A percentile compares a stretch with the other conserved stretches of the same genome.
Evolutionary conservation across 1,139 yeast genomes (phyloP).

Genomic region (Taphrina sp.): DNA sequence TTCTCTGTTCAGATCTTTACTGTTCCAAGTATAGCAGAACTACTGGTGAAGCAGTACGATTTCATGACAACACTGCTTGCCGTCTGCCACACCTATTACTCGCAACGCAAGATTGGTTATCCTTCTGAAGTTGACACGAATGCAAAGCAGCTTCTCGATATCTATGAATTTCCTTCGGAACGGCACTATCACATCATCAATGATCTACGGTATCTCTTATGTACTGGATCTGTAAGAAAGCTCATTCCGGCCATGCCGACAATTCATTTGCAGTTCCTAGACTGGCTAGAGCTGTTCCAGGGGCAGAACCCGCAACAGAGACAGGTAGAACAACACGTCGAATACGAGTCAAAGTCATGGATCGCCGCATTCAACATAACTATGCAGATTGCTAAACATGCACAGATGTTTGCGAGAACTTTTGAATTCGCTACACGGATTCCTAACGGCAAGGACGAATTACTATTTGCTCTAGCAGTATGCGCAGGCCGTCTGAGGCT

Average conservation of each 20-base stretch:
- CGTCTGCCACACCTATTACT: conserved; percentile 62
- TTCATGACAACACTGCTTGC: conserved; percentile 68
- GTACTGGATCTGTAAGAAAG: conserved; percentile 38
- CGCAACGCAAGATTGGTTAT: conserved; percentile 55
- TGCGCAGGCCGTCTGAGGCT: conserved; percentile 9
- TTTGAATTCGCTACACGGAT: conserved; percentile 35
- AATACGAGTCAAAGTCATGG: conserved; percentile 85
- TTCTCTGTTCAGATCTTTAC: conserved; percentile 85
- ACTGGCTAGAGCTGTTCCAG: conserved; percentile 68
- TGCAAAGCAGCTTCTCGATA: conserved; percentile 44
- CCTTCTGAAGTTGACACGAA: conserved; percentile 51
- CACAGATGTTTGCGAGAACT: conserved; percentile 46
- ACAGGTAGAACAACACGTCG: conserved; percentile 80
- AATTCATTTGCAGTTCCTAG: conserved; percentile 52
- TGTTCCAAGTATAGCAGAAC: conserved; percentile 73
- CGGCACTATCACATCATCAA: conserved; percentile 82
- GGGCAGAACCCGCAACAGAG: conserved; percentile 74
- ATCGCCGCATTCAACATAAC: conserved; percentile 76
- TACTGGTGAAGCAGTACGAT: conserved; percentile 61
- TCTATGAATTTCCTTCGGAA: conserved; percentile 59
- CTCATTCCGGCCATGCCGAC: conserved; percentile 47
- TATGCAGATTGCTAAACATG: conserved; percentile 48
- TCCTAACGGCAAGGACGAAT: conserved; percentile 1
- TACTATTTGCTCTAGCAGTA: background rate
- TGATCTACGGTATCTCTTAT: conserved; percentile 64